Evolutionary conservation across 148 eudicot species (phyloP).

Genomic region (Chenopodium album): DNA sequence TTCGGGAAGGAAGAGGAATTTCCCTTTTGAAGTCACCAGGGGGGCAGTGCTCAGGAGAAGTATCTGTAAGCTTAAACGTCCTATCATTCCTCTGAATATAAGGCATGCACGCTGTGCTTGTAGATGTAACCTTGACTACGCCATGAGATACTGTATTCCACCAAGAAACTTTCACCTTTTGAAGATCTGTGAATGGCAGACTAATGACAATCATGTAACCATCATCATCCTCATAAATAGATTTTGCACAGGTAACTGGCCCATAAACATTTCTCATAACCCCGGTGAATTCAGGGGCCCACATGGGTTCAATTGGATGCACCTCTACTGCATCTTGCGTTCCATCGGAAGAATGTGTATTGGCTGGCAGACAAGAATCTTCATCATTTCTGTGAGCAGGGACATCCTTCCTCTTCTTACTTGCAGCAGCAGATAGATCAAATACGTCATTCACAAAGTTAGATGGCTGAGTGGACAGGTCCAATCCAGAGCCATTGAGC

Average conservation of each 20-base stretch:
- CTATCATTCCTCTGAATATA: conserved; percentile 58
- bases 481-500: conserved; percentile 66
- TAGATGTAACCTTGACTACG: conserved; percentile 60
- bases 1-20: conserved; percentile 60
- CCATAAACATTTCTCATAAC: conserved; percentile 68
- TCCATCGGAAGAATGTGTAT: conserved; percentile 30
- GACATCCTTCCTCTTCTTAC: conserved; percentile 60
- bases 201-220: conserved; percentile 59
- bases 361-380: conserved; percentile 37
- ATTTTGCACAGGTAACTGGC: conserved; percentile 73
- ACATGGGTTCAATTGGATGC: conserved; percentile 44
- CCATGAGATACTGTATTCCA: conserved; percentile 69
- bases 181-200: conserved; percentile 64
- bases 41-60: conserved; percentile 76
- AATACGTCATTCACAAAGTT: conserved; percentile 45
- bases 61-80: conserved; percentile 65
- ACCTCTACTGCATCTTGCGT: conserved; percentile 36
- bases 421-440: conserved; percentile 42
- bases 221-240: conserved; percentile 75
- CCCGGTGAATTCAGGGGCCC: conserved; percentile 68
- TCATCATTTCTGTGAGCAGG: conserved; percentile 49
- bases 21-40: conserved; percentile 75
- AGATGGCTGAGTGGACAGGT: conserved; percentile 53
- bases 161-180: conserved; percentile 76
- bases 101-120: conserved; percentile 60